These are phyloP conservation scores for Eudorina sp. DNA, from an alignment of 139 green algal species.

Conservation along the genomic window DNA sequence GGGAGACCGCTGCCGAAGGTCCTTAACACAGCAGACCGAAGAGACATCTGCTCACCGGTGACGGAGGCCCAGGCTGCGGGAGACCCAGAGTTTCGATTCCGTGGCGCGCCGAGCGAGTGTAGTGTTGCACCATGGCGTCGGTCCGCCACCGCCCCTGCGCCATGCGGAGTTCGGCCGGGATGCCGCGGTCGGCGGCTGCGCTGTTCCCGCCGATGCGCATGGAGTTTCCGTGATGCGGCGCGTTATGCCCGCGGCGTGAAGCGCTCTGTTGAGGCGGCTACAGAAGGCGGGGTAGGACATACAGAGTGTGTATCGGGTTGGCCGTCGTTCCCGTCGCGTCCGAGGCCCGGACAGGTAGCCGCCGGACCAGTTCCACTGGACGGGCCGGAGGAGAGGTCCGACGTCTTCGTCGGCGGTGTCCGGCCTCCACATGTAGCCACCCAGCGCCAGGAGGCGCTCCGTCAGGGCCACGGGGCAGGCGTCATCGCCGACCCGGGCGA, in stretches of 20 bases:
- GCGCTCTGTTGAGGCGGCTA: not conserved
- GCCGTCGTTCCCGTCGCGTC: not conserved
- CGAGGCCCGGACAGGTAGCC: not conserved
- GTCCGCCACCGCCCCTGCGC: constrained; percentile 1
- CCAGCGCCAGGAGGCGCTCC: not conserved
- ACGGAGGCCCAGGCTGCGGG: no score
- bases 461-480: not conserved
- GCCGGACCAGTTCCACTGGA: not conserved
- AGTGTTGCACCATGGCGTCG: not conserved
- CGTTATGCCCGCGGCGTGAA: not conserved
- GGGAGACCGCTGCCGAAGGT: no score
- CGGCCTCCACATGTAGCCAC: not conserved
- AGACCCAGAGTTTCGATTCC: no score
- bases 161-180: not conserved
- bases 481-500: not conserved
- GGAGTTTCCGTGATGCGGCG: not conserved
- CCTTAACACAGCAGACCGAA: no score
- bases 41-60: no score
- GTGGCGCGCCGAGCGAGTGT: no score
- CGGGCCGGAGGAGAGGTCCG: not conserved
- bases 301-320: not conserved
- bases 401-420: not conserved
- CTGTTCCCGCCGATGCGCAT: constrained; percentile 18
- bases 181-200: not conserved
- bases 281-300: not conserved